A percentile compares a stretch with the other conserved stretches of the same genome.
Conservation (phyloP, 192 early-diverging fungal species). For the Kickxella alabastrina region DNA sequence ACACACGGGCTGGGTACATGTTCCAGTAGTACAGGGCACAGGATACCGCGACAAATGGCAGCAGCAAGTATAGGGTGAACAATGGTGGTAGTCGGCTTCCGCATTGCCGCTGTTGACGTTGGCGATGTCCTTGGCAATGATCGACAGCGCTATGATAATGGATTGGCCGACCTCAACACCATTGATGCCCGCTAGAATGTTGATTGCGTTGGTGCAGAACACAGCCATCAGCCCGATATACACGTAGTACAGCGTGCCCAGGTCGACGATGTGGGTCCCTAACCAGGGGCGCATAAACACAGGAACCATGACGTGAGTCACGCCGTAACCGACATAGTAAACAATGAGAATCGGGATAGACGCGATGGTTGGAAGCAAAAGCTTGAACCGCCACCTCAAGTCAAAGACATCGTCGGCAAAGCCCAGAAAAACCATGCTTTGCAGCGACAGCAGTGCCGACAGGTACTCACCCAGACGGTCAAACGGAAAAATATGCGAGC, state of each 20-base stretch:
- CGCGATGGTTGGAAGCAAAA: constrained; percentile 88
- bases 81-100: constrained; percentile 76
- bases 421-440: constrained; percentile 96
- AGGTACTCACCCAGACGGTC: constrained; percentile 84
- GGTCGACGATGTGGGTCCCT: constrained; percentile 64
- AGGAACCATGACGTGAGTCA: constrained; percentile 84
- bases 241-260: constrained; percentile 91
- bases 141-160: constrained; percentile 83
- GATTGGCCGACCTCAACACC: constrained; percentile 95
- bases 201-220: constrained; percentile 98
- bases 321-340: constrained; percentile 86
- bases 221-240: constrained; percentile 86
- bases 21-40: constrained; percentile 80
- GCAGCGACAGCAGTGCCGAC: constrained; percentile 83
- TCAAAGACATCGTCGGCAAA: constrained; percentile 98
- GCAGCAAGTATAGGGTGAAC: constrained; percentile 84
- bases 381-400: constrained; percentile 93
- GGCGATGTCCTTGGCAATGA: constrained; percentile 55
- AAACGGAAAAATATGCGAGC: constrained; percentile 24
- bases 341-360: constrained; percentile 91
- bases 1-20: constrained; percentile 87
- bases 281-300: constrained; percentile 71
- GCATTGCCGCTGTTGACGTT: constrained; percentile 30
- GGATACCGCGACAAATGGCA: constrained; percentile 90
- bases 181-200: constrained; percentile 97